Evolutionary conservation across 768 basidiomycete species (phyloP).

Genomic region (Auricularia sp.): DNA sequence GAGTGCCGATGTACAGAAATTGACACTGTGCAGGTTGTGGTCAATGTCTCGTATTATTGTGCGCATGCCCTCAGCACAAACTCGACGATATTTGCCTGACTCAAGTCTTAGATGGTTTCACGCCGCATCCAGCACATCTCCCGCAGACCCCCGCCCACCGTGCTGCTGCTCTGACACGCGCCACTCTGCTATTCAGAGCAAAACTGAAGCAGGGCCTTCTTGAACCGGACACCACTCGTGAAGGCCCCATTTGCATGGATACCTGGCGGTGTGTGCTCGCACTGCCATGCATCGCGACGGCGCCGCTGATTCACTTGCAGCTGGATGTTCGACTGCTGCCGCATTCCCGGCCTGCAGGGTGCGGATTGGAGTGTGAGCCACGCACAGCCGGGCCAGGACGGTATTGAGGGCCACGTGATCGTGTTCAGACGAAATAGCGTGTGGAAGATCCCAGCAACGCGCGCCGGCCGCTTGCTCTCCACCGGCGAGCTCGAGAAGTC

Average conservation of each 20-base stretch:
- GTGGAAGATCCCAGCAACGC: slow-evolving; percentile 65
- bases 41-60: slow-evolving; percentile 96
- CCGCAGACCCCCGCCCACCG: slow-evolving; percentile 48
- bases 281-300: not conserved
- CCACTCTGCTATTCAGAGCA: slow-evolving; percentile 64
- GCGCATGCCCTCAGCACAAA: slow-evolving; percentile 12
- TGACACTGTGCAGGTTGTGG: slow-evolving; percentile 45
- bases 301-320: slow-evolving; percentile 23
- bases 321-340: slow-evolving; percentile 90
- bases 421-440: slow-evolving; percentile 77
- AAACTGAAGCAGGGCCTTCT: slow-evolving; percentile 56
- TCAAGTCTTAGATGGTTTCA: slow-evolving; percentile 56
- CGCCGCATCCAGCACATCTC: slow-evolving; percentile 51
- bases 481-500: slow-evolving; percentile 57
- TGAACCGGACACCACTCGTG: slow-evolving; percentile 54
- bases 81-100: not conserved
- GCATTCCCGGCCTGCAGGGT: slow-evolving; percentile 62
- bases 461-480: slow-evolving; percentile 47
- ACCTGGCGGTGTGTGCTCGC: slow-evolving; percentile 50
- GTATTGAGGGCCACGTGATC: slow-evolving; percentile 67
- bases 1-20: not conserved
- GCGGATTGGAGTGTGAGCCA: slow-evolving; percentile 70
- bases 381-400: slow-evolving; percentile 43
- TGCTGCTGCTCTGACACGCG: slow-evolving; percentile 62
- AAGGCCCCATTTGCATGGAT: slow-evolving; percentile 75